These are phyloP conservation scores for Metschnikowia koreensis DNA, from an alignment of 805 yeast species.

Conservation along the genomic window DNA sequence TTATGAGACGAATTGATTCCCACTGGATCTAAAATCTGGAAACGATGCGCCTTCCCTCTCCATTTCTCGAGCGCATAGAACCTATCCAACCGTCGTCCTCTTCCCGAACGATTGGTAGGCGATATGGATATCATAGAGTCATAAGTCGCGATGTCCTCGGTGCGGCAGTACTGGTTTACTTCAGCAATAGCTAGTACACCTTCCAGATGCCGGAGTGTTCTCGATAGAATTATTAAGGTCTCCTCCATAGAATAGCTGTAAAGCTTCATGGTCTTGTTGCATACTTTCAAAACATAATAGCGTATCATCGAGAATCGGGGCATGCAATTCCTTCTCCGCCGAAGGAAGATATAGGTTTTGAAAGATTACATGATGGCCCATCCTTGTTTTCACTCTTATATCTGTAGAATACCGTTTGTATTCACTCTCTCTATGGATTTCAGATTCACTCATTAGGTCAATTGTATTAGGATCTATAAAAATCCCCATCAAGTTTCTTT, in stretches of 20 bases:
- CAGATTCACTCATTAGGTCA: neutral
- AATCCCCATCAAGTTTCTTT: neutral
- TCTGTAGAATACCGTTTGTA: neutral
- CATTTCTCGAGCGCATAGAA: neutral
- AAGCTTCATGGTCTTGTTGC: neutral
- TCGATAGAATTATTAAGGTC: neutral
- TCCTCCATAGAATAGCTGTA: neutral
- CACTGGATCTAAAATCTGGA: neutral
- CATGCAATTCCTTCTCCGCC: neutral
- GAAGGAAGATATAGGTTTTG: neutral
- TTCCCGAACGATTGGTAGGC: neutral
- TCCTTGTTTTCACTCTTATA: neutral
- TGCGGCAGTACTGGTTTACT: neutral
- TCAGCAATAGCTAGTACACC: neutral
- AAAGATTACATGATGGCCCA: neutral
- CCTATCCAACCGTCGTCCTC: neutral
- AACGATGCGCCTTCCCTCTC: neutral
- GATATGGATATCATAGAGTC: neutral
- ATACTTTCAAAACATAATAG: neutral
- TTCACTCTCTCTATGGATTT: neutral
- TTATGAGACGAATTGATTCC: neutral
- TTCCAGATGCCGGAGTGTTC: neutral
- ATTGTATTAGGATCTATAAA: neutral
- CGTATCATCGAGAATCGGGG: neutral
- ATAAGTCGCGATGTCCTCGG: neutral